Conservation (phyloP, 352 stramenopile genomes). For the Phytopythium mirpurense region DNA sequence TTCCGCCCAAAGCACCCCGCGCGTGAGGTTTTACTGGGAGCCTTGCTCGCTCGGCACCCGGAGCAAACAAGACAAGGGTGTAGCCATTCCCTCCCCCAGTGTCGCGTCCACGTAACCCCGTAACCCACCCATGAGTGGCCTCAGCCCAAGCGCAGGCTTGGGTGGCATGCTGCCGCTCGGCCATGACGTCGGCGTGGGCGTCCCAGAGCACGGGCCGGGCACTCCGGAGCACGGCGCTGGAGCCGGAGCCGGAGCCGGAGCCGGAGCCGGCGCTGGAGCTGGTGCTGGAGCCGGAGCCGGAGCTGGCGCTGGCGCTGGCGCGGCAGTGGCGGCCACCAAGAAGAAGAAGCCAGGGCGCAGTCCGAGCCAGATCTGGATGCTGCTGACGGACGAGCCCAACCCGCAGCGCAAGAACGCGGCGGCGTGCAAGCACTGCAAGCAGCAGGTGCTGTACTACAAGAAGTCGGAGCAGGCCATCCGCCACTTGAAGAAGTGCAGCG, state of each 20-base stretch:
- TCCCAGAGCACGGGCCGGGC: background rate
- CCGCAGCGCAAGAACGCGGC: slow-evolving; percentile 71
- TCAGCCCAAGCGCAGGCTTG: slow-evolving; percentile 13
- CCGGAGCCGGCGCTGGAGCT: background rate
- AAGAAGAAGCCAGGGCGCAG: slow-evolving; percentile 76
- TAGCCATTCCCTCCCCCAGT: too few species aligned
- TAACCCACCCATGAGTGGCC: slow-evolving; percentile 7
- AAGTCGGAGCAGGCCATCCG: slow-evolving; percentile 83
- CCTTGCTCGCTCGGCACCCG: too few species aligned
- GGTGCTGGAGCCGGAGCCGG: too few species aligned
- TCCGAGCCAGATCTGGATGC: slow-evolving; percentile 71
- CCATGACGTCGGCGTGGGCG: background rate
- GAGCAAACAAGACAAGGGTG: too few species aligned
- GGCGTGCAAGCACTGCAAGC: slow-evolving; percentile 82
- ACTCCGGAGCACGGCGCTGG: too few species aligned
- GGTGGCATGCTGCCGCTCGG: slow-evolving; percentile 19
- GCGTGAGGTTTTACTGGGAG: slow-evolving; percentile 11
- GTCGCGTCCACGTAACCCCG: too few species aligned
- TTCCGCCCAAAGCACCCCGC: background rate
- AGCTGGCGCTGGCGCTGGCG: background rate
- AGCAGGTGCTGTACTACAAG: slow-evolving; percentile 84
- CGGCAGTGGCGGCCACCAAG: slow-evolving; percentile 16
- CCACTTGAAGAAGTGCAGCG: slow-evolving; percentile 74
- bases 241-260: background rate
- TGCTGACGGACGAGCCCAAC: slow-evolving; percentile 78